Percentiles rank a stretch among this genome's conserved stretches.
phyloP scores from a whole-genome alignment of 2,329 filamentous ascomycete genomes.

The Phialocephala sp. region DNA sequence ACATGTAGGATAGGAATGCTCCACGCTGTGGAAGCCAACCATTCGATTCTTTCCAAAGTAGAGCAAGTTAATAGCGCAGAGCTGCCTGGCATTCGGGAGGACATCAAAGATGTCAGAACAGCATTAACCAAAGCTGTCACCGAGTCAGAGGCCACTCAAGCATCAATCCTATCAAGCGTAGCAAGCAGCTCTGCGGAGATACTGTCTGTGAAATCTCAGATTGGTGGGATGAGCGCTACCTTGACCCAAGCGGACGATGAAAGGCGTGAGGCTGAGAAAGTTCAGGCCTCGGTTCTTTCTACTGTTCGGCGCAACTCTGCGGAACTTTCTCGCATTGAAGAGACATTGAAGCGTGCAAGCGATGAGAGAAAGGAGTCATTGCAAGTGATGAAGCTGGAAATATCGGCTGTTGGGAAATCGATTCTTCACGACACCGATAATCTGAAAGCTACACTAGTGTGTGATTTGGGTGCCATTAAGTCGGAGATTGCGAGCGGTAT shows the following conservation, averaged over 20 bases:
- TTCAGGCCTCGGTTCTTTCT: not conserved
- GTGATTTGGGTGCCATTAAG: not conserved
- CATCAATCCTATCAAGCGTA: not conserved
- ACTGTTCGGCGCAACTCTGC: not conserved
- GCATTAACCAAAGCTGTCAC: not conserved
- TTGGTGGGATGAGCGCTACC: conserved; percentile 4
- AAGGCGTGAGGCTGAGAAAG: not conserved
- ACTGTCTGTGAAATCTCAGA: not conserved
- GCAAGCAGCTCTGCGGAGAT: not conserved
- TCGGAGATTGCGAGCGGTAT: not conserved
- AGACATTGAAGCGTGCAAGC: not conserved
- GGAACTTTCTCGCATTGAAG: not conserved
- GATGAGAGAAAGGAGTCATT: not conserved
- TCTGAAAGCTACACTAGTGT: not conserved
- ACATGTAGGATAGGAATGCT: not conserved
- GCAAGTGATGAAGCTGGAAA: not conserved
- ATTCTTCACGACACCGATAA: not conserved
- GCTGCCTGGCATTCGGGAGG: not conserved
- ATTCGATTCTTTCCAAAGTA: conserved; percentile 2
- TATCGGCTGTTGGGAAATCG: not conserved
- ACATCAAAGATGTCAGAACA: not conserved
- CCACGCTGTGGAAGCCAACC: not conserved
- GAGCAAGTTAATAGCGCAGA: not conserved
- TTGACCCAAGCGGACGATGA: not conserved
- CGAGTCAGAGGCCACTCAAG: not conserved